These are phyloP conservation scores for Parachlorella kessleri DNA, from an alignment of 139 green algal genomes.

Conservation along the genomic window DNA sequence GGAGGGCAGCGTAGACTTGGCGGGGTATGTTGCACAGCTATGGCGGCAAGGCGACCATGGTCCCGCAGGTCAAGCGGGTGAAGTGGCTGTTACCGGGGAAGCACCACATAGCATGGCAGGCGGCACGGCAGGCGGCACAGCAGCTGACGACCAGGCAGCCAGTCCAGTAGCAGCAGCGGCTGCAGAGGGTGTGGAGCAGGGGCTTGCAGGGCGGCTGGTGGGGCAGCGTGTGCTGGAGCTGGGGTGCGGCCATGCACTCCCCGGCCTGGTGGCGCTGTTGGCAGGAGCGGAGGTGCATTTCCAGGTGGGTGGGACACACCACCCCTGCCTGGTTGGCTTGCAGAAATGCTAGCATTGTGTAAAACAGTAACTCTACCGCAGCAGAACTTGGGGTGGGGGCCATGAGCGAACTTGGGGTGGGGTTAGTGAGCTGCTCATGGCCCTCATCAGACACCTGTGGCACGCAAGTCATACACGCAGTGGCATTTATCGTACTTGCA, in stretches of 20 bases:
- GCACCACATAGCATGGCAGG: too few relatives aligned
- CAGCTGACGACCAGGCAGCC: neutral
- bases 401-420: too few relatives aligned
- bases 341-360: constrained; percentile 7
- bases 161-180: neutral
- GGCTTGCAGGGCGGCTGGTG: neutral
- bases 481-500: too few relatives aligned
- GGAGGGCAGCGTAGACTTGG: constrained; percentile 87
- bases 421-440: neutral
- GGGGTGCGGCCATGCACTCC: constrained; percentile 90
- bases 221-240: constrained; percentile 77
- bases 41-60: constrained; percentile 5
- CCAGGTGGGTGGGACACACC: constrained; percentile 16
- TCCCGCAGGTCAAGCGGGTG: neutral
- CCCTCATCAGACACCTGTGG: neutral
- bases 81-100: neutral
- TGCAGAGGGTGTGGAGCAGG: neutral
- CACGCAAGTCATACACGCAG: too few relatives aligned
- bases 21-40: constrained; percentile 52
- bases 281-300: constrained; percentile 54
- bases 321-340: neutral
- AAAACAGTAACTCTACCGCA: too few relatives aligned
- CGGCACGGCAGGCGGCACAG: neutral
- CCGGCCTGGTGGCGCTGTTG: constrained; percentile 76
- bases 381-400: too few relatives aligned